Evolutionary conservation across 257 asterid genomes (phyloP), one percentile per base, ranked within the genome.

Genomic region (Lavandula angustifolia): DNA sequence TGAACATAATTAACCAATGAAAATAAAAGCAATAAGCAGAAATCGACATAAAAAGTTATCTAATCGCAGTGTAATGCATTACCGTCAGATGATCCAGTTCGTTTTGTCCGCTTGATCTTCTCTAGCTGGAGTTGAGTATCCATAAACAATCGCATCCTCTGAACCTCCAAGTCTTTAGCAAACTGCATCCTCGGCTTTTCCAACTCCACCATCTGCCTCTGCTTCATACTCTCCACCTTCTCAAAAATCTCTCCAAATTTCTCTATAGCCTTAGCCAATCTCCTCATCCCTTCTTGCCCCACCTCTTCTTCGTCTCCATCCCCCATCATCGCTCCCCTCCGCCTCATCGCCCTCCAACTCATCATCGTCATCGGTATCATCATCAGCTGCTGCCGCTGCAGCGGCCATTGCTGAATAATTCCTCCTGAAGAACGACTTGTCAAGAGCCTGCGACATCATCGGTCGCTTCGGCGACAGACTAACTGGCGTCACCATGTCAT

Each of bases 161-260:
- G 89, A 59, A 85, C 87, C 76, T 88, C 94, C 76, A 88, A 64
- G 16, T 85, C 96, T 54, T 83, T 85, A 27, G 84, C 84, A 69
- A 87, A 79, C 68, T 85, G 84, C 92, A 83, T 83, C 80, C 90
- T 76, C 79, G 81, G 83, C 77, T 87, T 88, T 78, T 83, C 96
- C 80, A 85, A 37, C 71, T 85, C 94, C 76, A 88, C 60, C 84
- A 88, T 80, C 78, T 81, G 86, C 72, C 80, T 79, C 80, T 83
- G 91, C 63, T 88, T 85, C 78, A 77, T 76, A 54, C 78, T 70
- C 58, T 88, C 94, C 31, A 88, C 82, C 74, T 79, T 88, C 85
- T 83, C 86, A 33, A 76, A 87, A n/a, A 83, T 78, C 75, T 80
- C 84, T 47, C 88, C 91, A 62, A 81, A 87, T 56, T 74, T 81